Percentiles rank a stretch among this genome's conserved stretches.
Conservation (phyloP, 768 basidiomycete species). For the Rhodotorula diobovata region DNA sequence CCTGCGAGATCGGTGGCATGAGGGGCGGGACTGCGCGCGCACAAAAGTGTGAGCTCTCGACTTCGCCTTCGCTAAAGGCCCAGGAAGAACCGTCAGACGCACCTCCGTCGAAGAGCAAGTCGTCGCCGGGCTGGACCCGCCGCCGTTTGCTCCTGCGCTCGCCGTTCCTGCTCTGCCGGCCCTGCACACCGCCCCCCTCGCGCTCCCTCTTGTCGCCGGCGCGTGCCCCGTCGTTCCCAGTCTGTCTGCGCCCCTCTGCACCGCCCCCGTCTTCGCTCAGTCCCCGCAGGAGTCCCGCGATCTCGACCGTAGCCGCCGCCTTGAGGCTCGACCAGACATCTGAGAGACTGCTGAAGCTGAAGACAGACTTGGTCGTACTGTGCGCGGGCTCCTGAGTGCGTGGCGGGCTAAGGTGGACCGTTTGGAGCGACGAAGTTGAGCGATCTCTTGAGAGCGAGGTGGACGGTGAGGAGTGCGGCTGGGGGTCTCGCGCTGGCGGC, state of each 20-base stretch:
- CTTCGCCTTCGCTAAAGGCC: too few relatives aligned
- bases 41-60: neutral
- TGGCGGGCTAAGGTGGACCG: neutral
- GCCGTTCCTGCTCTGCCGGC: neutral
- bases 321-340: conserved; percentile 11
- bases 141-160: neutral
- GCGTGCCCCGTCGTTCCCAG: too few relatives aligned
- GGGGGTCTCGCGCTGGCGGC: too few relatives aligned
- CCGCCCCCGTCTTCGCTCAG: neutral
- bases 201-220: neutral
- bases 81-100: neutral
- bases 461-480: too few relatives aligned
- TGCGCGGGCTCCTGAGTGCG: neutral
- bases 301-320: neutral
- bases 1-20: conserved; percentile 22
- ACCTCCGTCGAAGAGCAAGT: conserved; percentile 15
- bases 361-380: neutral
- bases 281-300: conserved; percentile 7
- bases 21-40: conserved; percentile 2
- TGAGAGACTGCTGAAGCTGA: conserved; percentile 4
- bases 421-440: conserved; percentile 2
- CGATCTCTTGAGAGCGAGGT: neutral
- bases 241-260: too few relatives aligned
- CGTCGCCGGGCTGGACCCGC: neutral
- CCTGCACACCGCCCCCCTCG: neutral